phyloP scores from a whole-genome alignment of 2,329 filamentous ascomycete genomes.

The Pseudopyricularia javanii region DNA sequence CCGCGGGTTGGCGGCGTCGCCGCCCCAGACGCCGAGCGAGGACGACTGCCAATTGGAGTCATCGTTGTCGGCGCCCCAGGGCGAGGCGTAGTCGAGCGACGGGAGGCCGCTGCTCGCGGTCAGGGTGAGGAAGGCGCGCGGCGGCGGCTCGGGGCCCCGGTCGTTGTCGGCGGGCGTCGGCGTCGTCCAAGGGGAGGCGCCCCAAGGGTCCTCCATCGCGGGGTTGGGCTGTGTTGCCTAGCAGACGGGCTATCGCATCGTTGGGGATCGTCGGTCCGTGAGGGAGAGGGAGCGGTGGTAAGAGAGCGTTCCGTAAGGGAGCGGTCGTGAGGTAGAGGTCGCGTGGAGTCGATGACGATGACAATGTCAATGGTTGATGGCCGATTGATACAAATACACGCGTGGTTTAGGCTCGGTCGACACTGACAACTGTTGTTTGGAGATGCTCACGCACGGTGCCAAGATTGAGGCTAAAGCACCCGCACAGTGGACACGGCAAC shows the following conservation, averaged over 20 bases:
- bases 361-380: too few relatives aligned
- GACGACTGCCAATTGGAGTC: conserved; percentile 11
- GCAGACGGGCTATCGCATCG: background rate
- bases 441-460: background rate
- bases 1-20: background rate
- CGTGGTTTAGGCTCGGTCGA: too few relatives aligned
- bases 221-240: background rate
- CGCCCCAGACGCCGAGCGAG: conserved; percentile 11
- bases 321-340: too few relatives aligned
- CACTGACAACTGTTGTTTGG: too few relatives aligned
- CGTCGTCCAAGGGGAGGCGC: conserved; percentile 41
- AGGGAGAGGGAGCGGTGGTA: background rate
- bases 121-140: conserved; percentile 26
- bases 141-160: conserved; percentile 26
- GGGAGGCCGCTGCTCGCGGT: conserved; percentile 15
- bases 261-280: background rate
- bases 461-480: background rate
- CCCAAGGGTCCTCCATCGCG: conserved; percentile 51
- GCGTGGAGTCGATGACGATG: too few relatives aligned
- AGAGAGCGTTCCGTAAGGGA: too few relatives aligned
- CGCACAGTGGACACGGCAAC: background rate
- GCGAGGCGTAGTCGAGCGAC: conserved; percentile 18
- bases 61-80: conserved; percentile 26
- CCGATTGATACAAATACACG: too few relatives aligned
- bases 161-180: conserved; percentile 20